Evolutionary conservation across 257 asterid genomes (phyloP).

Genomic region (Gynochthodes officinalis): DNA sequence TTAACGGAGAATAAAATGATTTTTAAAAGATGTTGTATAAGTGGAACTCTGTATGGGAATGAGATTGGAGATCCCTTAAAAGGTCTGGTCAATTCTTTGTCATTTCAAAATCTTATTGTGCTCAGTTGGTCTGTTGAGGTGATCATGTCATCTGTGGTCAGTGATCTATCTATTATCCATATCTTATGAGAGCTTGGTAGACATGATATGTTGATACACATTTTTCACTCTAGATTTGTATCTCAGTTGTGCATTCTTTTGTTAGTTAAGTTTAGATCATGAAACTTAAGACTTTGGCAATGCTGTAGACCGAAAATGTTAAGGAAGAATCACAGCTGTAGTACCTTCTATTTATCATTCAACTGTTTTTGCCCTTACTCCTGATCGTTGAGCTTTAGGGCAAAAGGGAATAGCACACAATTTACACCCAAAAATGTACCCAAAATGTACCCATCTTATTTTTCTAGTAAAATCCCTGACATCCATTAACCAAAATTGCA

Average conservation of each 20-base stretch:
- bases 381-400: not conserved
- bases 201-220: not conserved
- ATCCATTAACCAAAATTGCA: not conserved
- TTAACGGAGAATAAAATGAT: slow-evolving; percentile 96
- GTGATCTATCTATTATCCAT: not conserved
- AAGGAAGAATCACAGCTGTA: not conserved
- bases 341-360: not conserved
- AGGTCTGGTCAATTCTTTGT: slow-evolving; percentile 42
- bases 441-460: not conserved
- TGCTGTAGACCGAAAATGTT: not conserved
- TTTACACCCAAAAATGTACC: too few species aligned
- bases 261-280: not conserved
- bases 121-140: not conserved
- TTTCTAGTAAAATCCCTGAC: not conserved
- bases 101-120: not conserved
- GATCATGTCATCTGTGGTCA: not conserved
- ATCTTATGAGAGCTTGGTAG: not conserved
- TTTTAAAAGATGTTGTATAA: slow-evolving; percentile 84
- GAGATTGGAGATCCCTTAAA: slow-evolving; percentile 77
- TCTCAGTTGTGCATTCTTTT: not conserved
- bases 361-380: not conserved
- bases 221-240: not conserved
- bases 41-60: slow-evolving; percentile 80
- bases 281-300: not conserved
- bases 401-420: not conserved